Base-by-base conservation (phyloP, 2,329 filamentous ascomycete genomes). In the Fusarium multiceps region DNA sequence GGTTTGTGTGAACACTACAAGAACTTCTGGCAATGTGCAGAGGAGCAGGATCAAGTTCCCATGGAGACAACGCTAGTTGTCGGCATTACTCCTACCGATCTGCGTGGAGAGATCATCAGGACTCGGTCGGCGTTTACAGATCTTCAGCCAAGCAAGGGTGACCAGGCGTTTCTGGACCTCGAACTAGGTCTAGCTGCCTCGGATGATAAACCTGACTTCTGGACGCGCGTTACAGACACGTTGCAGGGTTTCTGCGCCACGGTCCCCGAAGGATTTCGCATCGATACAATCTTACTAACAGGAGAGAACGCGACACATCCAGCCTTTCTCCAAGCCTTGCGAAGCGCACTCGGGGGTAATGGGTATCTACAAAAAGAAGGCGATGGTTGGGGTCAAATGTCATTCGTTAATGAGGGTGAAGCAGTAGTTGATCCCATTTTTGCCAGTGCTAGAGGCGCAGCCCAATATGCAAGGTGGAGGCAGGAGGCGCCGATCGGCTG, bases 261-360 rank as follows among this genome's bases (percentile, higher is more conserved):
- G 20, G 27, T 34, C 3, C 50, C 59, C 1, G 0, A 14, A 9
- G n/a, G 18, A 9, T n/a, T 23, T 1, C 41, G 14, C 7, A 23
- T 59, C 0, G n/a, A 20, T 8, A 30, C 27, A 2, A 13, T 66
- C 3, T n/a, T 60, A 3, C 53, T 68, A 4, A 34, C 30, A 11
- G 61, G 61, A 23, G 64, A 66, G 34, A 57, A 64, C 37, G 30
- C 60, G 2, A 68, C 64, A 4, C 37, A 66, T 18, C 56, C 55
- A 1, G 25, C 23, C 6, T 66, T 66, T 37, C 56, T 68, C 12
- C 6, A 9, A 9, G 9, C 51, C 2, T 23, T 66, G 4, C 11
- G 11, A 9, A n/a, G 3, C 2, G 30, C 40, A 3, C 37, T 59
- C 14, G 2, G 23, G 3, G 18, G 48, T 2, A 27, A 21, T 14